phyloP scores from a whole-genome alignment of 2,329 filamentous ascomycete species.

The Cadophora luteo-olivacea region DNA sequence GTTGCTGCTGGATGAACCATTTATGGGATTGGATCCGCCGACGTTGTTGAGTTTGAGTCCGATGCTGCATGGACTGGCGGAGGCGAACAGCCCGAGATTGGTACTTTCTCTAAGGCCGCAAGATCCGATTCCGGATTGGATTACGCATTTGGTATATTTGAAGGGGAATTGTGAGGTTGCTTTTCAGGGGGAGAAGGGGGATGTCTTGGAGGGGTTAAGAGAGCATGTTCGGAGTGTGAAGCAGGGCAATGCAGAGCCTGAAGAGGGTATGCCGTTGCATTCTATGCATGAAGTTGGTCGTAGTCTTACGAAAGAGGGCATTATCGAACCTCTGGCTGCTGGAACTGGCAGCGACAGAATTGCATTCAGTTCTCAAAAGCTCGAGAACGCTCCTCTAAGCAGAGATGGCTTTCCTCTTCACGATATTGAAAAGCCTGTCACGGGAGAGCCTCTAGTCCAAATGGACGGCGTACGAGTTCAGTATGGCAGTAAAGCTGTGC shows the following conservation, averaged over 20 bases:
- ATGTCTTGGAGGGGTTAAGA: constrained; percentile 62
- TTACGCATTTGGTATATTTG: constrained; percentile 81
- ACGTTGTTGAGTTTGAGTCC: constrained; percentile 75
- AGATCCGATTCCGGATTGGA: constrained; percentile 87
- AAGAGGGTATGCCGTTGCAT: constrained; percentile 33
- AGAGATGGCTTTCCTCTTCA: constrained; percentile 39
- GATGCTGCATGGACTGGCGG: constrained; percentile 72
- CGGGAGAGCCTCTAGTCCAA: constrained; percentile 78
- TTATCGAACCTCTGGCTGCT: constrained; percentile 28
- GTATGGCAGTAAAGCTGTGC: constrained; percentile 78
- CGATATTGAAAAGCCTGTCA: constrained; percentile 31
- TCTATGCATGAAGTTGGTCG: constrained; percentile 41
- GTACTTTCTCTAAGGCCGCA: constrained; percentile 83
- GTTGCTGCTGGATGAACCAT: constrained; percentile 88
- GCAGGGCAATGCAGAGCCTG: constrained; percentile 17
- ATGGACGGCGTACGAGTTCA: constrained; percentile 85
- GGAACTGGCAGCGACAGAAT: not conserved
- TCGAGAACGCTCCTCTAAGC: constrained; percentile 21
- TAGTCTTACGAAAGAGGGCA: constrained; percentile 39
- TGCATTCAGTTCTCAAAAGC: not conserved
- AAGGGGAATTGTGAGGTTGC: constrained; percentile 70
- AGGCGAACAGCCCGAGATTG: constrained; percentile 71
- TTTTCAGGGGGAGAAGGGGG: constrained; percentile 68
- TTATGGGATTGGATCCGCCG: constrained; percentile 92
- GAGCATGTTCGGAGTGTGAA: constrained; percentile 51